Percentiles rank a stretch among this genome's conserved stretches.
Conservation (phyloP, 768 basidiomycete genomes). For the Dacryopinax primogenitus region DNA sequence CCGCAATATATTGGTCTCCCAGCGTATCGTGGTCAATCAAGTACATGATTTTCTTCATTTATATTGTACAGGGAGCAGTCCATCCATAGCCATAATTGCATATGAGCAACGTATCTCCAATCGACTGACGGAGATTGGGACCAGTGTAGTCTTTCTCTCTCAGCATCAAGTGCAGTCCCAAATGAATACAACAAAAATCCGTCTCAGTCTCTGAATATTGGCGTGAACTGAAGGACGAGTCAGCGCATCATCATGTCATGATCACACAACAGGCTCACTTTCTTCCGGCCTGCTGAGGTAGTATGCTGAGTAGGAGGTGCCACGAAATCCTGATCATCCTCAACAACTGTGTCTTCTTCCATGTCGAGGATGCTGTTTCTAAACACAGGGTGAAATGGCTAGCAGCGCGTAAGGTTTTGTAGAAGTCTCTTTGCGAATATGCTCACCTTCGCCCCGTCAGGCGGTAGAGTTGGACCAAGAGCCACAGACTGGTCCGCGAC, state of each 20-base stretch:
- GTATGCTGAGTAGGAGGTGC: not conserved
- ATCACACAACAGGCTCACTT: not conserved
- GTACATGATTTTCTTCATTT: too few relatives aligned
- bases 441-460: not conserved
- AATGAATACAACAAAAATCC: not conserved
- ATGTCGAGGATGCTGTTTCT: not conserved
- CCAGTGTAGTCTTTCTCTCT: too few relatives aligned
- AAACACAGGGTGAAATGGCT: not conserved
- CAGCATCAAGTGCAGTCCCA: too few relatives aligned
- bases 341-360: not conserved
- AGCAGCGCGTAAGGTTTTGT: not conserved
- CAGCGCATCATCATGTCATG: not conserved
- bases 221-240: not conserved
- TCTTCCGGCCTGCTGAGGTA: not conserved
- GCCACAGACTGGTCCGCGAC: not conserved
- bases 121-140: too few relatives aligned
- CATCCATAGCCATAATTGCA: too few relatives aligned
- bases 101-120: too few relatives aligned
- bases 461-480: not conserved
- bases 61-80: too few relatives aligned
- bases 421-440: not conserved
- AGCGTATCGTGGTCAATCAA: too few relatives aligned
- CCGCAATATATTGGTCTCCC: too few relatives aligned
- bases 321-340: not conserved
- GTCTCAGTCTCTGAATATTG: not conserved